phyloP scores from a whole-genome alignment of 805 yeast genomes.

The Candida caryicola region DNA sequence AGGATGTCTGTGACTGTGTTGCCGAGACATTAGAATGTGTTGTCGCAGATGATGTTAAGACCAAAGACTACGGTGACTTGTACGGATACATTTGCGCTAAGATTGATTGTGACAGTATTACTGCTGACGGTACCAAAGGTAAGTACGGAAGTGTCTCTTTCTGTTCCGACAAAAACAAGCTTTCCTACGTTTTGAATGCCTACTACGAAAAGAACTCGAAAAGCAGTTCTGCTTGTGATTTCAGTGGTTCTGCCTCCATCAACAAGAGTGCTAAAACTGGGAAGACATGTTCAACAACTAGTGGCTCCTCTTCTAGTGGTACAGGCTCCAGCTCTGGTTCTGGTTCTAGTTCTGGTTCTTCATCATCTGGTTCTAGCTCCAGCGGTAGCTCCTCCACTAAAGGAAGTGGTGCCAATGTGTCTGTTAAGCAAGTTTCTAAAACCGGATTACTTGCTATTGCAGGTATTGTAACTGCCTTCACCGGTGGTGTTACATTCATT shows the following conservation, averaged over 20 bases:
- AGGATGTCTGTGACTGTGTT: constrained; percentile 63
- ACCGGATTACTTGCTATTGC: constrained; percentile 33
- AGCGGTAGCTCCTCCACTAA: constrained; percentile 21
- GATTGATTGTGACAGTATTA: constrained; percentile 60
- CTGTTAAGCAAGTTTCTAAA: constrained; percentile 25
- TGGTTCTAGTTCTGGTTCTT: constrained; percentile 18
- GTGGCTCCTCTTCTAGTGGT: constrained; percentile 21
- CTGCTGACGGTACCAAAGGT: constrained; percentile 62
- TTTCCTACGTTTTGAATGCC: constrained; percentile 58
- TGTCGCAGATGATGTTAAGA: constrained; percentile 50
- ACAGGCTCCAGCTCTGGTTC: constrained; percentile 27
- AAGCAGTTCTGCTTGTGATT: constrained; percentile 56
- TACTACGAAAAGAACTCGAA: constrained; percentile 40
- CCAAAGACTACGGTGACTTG: constrained; percentile 57
- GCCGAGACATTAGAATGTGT: constrained; percentile 56
- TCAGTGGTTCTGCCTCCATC: constrained; percentile 62
- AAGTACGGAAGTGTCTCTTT: constrained; percentile 69
- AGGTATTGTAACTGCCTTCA: constrained; percentile 34
- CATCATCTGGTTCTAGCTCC: constrained; percentile 19
- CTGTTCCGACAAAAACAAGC: constrained; percentile 64
- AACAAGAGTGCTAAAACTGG: constrained; percentile 28
- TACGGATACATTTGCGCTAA: constrained; percentile 57
- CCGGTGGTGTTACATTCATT: constrained; percentile 45
- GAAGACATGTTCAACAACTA: constrained; percentile 28
- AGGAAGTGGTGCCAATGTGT: constrained; percentile 17